Evolutionary conservation across 2,329 filamentous ascomycete species (phyloP).

Genomic region (Nectriaceae sp.): DNA sequence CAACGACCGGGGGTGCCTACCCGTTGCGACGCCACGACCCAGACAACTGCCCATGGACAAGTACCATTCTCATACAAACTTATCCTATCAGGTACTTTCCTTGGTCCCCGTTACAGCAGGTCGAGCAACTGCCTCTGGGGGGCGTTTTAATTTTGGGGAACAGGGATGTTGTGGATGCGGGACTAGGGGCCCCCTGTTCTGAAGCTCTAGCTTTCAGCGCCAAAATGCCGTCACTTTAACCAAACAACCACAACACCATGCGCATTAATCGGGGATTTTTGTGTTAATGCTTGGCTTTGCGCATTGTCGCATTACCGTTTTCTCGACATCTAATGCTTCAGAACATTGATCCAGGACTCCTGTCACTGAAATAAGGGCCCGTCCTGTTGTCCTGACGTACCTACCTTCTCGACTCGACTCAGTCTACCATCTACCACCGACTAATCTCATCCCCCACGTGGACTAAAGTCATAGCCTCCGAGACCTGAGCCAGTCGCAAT

Average conservation of each 20-base stretch:
- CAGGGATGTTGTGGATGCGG: constrained; percentile 27
- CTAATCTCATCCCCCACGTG: constrained; percentile 19
- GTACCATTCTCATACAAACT: no score
- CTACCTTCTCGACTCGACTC: no score
- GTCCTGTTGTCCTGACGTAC: no score
- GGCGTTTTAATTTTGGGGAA: constrained; percentile 32
- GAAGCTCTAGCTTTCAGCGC: constrained; percentile 14
- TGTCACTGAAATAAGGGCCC: no score
- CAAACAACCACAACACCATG: neutral
- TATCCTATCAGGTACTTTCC: no score
- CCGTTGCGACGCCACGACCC: constrained; percentile 4
- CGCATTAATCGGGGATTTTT: neutral
- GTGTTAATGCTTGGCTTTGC: neutral
- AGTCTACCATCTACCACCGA: neutral
- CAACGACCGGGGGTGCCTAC: constrained; percentile 23
- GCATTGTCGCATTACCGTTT: neutral
- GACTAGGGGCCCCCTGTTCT: constrained; percentile 13
- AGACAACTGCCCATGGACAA: neutral
- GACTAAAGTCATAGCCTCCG: neutral
- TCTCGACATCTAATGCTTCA: neutral
- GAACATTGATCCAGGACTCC: no score
- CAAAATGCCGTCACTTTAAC: constrained; percentile 8
- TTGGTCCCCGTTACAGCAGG: neutral
- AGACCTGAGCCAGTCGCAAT: neutral
- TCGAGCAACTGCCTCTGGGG: neutral